Base-by-base conservation (phyloP, 2,329 filamentous ascomycete genomes). In the Colletotrichum shisoi region DNA sequence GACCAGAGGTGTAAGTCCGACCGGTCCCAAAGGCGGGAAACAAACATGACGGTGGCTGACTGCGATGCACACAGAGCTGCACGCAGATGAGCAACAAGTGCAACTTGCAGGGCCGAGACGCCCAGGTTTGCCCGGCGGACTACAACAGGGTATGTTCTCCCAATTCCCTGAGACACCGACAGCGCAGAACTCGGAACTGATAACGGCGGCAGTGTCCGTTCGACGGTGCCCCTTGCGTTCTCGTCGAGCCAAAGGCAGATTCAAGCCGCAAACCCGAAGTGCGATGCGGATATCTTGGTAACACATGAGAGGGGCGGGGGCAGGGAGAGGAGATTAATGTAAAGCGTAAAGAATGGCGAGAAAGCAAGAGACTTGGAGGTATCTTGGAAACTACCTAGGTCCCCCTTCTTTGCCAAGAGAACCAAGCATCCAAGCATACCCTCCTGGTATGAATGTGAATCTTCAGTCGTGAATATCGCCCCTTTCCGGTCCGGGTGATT, bases 71-170 rank as follows among this genome's bases (percentile, higher is more conserved):
- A 3, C 27, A 67, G 64, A 67, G 24, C 31, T 67, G 64, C 42
- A 64, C 49, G 17, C 64, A 67, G 39, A 67, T 56, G 64, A 67
- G 48, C 44, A 67, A 67, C 61, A 67, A 67, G 40, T 67, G 64
- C 49, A 63, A 60, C 37, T 39, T 67, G 21, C 42, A 48, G 4
- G 40, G 49, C 44, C 61, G 54, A 19, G 49, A 67, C 27, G 61
- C 63, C 44, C 64, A 60, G 42, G 54, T 67, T 9, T 67, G 64
- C 15, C 64, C 64, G 49, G 61, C 64, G 37, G 64, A 67, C 49
- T 67, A 67, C 24, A 67, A 67, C 2, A 67, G 64, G 61, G 64
- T 49, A 45, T n/a, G 64, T 45, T 9, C 13, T 21, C 37, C 19
- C 19, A 4, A 13, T 19, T 11, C 27, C 39, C 4, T 2, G 4